These are phyloP conservation scores for Fraxinus latifolia DNA, from an alignment of 305 asterid genomes.

Conservation along the genomic window DNA sequence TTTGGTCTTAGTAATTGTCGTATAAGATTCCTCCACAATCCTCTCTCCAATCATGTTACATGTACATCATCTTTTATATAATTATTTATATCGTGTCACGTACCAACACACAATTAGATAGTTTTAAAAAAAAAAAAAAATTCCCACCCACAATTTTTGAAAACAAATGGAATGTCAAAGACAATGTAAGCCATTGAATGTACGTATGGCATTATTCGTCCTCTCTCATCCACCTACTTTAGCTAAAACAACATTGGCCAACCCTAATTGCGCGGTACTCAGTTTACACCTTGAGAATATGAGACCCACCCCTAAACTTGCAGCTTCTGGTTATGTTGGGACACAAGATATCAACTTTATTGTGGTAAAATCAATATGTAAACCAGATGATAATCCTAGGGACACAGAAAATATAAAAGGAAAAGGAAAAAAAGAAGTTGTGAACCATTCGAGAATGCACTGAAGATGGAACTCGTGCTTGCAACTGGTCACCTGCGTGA, in stretches of 20 bases:
- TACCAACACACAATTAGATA: too few relatives aligned
- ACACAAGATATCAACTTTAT: not conserved
- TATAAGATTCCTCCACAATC: not conserved
- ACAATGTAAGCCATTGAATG: too few relatives aligned
- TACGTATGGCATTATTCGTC: not conserved
- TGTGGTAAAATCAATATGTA: not conserved
- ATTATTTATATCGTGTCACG: too few relatives aligned
- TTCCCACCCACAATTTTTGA: too few relatives aligned
- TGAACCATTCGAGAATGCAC: constrained; percentile 83
- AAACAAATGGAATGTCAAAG: too few relatives aligned
- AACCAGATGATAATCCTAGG: not conserved
- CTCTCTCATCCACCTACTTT: not conserved
- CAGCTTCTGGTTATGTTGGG: not conserved
- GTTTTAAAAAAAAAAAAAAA: too few relatives aligned
- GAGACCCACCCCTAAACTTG: not conserved
- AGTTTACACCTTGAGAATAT: not conserved
- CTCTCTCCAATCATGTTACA: too few relatives aligned
- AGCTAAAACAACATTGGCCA: not conserved
- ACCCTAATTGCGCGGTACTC: not conserved
- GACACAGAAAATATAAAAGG: not conserved
- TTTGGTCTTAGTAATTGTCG: not conserved
- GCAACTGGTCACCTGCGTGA: constrained; percentile 63
- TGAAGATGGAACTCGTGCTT: constrained; percentile 88
- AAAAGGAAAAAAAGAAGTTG: not conserved
- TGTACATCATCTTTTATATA: too few relatives aligned